Evolutionary conservation across 441 rosid species (phyloP).

Genomic region (Kokia cookei): DNA sequence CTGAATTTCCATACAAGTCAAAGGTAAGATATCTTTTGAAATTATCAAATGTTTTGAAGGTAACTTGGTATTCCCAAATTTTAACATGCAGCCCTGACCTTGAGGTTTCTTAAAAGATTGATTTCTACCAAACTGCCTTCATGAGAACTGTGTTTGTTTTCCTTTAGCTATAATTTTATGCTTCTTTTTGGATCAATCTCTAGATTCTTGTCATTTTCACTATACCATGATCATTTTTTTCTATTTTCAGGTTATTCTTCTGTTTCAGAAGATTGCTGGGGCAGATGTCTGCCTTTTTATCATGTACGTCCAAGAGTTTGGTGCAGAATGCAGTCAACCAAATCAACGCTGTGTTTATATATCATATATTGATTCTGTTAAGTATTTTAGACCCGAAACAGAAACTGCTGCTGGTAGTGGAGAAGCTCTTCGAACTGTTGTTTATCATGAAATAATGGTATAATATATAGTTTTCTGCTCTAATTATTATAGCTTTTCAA

Average conservation of each 20-base stretch:
- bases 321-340: constrained; percentile 62
- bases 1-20: constrained; percentile 56
- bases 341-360: constrained; percentile 65
- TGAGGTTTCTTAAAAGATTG: too few relatives aligned
- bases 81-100: background rate
- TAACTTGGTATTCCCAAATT: background rate
- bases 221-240: background rate
- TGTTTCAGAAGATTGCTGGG: constrained; percentile 67
- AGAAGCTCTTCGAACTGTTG: constrained; percentile 68
- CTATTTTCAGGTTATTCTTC: constrained; percentile 48
- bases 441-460: constrained; percentile 77
- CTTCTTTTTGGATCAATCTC: background rate
- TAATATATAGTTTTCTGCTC: background rate
- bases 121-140: too few relatives aligned
- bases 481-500: background rate
- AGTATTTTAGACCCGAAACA: constrained; percentile 62
- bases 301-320: constrained; percentile 67
- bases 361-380: constrained; percentile 63
- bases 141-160: too few relatives aligned
- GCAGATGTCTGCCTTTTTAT: constrained; percentile 65
- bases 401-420: constrained; percentile 37
- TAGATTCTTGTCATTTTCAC: background rate
- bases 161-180: background rate
- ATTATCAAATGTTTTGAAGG: background rate
- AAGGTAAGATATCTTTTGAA: constrained; percentile 43